Base-by-base conservation (phyloP, 257 asterid species). In the Lycium ferocissimum region DNA sequence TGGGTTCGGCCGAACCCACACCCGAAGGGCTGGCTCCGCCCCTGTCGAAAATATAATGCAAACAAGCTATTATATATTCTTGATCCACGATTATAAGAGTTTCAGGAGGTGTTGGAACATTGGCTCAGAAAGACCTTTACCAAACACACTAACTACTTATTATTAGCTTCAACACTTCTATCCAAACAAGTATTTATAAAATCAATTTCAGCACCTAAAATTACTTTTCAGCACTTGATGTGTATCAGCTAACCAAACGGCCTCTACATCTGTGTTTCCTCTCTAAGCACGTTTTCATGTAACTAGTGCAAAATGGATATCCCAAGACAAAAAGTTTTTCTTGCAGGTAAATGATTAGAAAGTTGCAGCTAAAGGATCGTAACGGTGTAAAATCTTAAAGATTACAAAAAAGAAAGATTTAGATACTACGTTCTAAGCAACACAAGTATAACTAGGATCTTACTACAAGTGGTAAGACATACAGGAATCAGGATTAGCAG, bases 341-440 rank as follows among this genome's bases (percentile, higher is more conserved):
- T 49, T 49, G 54, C 54, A 1, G 9, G 54, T 49, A 49, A 49
- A 7, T 49, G 0, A 49, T 9, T 49, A 49, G 54, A 49, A 49
- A 49, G 54, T 69, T n/a, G n/a, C n/a, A n/a, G n/a, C 78, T 38
- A 14, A 69, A 38, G 53, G 76, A 69, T 37, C 51, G 15, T 15
- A 7, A 69, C 14, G 78, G 14, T 3, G 35, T 69, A 37, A 69
- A 38, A 70, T 9, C 11, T 70, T 70, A 70, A 70, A 45, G 51
- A 17, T 38, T 7, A 20, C 53, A 37, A 38, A 33, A n/a, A n/a
- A n/a, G n/a, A n/a, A n/a, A n/a, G n/a, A n/a, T n/a, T n/a, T n/a
- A n/a, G n/a, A n/a, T n/a, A n/a, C n/a, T 18, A 43, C 80, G 43
- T n/a, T 72, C 10, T 43, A 72, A 45, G 80, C 58, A 69, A 45